phyloP scores from a whole-genome alignment of 306 rosid genomes.

The Benincasa hispida region DNA sequence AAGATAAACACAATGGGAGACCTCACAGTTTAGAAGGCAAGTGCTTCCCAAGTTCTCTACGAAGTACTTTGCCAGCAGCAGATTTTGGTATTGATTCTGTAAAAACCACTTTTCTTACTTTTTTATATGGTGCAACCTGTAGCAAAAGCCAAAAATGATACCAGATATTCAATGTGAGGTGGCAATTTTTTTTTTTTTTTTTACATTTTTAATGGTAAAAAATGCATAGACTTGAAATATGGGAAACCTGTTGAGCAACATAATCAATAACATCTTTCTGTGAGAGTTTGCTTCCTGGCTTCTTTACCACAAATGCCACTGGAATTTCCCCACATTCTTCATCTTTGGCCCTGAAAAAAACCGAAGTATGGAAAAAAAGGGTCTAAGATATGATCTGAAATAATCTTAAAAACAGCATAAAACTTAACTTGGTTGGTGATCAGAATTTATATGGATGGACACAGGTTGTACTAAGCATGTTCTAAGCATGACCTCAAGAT shows the following conservation, averaged over 20 bases:
- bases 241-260: slow-evolving; percentile 48
- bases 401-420: neutral
- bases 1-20: neutral
- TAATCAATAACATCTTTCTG: slow-evolving; percentile 33
- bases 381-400: neutral
- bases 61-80: slow-evolving; percentile 69
- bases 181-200: no score
- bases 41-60: slow-evolving; percentile 35
- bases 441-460: neutral
- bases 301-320: slow-evolving; percentile 69
- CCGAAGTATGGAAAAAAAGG: neutral
- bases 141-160: neutral
- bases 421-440: neutral
- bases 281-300: slow-evolving; percentile 42
- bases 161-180: neutral
- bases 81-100: slow-evolving; percentile 57
- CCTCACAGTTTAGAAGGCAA: slow-evolving; percentile 41
- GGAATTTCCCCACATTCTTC: slow-evolving; percentile 71
- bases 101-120: slow-evolving; percentile 65
- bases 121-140: slow-evolving; percentile 78
- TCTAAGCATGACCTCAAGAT: no score
- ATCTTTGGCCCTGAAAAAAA: slow-evolving; percentile 31
- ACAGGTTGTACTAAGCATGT: no score
- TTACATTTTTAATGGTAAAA: neutral
- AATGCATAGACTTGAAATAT: neutral